phyloP scores from a whole-genome alignment of 2,329 filamentous ascomycete species.

The Colletotrichum sojae region DNA sequence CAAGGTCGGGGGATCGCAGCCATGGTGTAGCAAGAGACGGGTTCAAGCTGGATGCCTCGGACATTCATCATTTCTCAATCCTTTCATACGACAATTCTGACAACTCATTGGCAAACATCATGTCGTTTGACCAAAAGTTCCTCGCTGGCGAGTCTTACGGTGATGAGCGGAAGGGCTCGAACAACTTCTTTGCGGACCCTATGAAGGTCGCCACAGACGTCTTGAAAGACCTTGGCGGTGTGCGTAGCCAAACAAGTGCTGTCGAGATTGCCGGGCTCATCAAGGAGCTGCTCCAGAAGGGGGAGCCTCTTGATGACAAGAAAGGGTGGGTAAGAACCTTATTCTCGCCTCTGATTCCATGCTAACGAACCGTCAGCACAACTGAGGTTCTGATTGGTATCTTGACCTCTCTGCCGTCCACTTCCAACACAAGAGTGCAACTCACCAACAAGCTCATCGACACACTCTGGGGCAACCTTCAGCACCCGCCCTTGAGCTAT shows the following conservation, averaged over 20 bases:
- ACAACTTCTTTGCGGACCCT: slow-evolving; percentile 51
- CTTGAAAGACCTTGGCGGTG: slow-evolving; percentile 49
- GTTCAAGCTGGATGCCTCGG: no score
- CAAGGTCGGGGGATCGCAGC: no score
- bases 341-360: no score
- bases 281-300: slow-evolving; percentile 43
- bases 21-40: no score
- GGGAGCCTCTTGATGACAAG: slow-evolving; percentile 70
- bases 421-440: slow-evolving; percentile 50
- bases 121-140: slow-evolving; percentile 53
- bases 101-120: slow-evolving; percentile 38
- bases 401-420: slow-evolving; percentile 53
- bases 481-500: slow-evolving; percentile 66
- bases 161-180: slow-evolving; percentile 44
- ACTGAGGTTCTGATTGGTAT: slow-evolving; percentile 57
- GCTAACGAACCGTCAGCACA: slow-evolving; percentile 45
- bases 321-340: slow-evolving; percentile 50
- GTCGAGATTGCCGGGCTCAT: slow-evolving; percentile 50
- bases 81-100: background rate
- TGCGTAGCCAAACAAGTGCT: slow-evolving; percentile 47
- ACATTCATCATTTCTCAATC: no score
- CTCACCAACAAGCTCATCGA: slow-evolving; percentile 66
- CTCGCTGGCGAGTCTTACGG: slow-evolving; percentile 56
- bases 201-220: slow-evolving; percentile 51
- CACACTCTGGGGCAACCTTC: slow-evolving; percentile 67